Conservation (phyloP, 805 yeast genomes). For the Wickerhamomyces strasburgensis region DNA sequence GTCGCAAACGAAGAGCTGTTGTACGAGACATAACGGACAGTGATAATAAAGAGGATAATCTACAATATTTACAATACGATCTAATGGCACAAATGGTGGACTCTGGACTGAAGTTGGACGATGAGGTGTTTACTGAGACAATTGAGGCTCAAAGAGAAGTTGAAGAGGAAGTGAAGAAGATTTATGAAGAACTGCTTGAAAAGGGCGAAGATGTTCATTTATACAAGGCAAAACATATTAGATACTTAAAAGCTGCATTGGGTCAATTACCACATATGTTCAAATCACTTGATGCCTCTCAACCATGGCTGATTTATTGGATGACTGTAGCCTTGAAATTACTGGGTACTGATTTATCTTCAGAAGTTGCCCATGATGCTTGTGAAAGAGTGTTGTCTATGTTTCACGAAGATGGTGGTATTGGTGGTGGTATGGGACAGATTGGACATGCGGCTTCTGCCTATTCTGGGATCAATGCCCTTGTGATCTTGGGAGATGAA, state of each 20-base stretch:
- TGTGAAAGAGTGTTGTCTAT: conserved; percentile 27
- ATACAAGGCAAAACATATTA: conserved; percentile 14
- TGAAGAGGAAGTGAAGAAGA: conserved; percentile 25
- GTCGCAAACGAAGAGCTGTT: conserved; percentile 1
- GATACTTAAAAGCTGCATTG: conserved; percentile 16
- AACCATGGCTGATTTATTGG: conserved; percentile 92
- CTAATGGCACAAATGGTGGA: conserved; percentile 14
- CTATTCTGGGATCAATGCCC: conserved; percentile 67
- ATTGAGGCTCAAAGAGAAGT: conserved; percentile 30
- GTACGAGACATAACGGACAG: conserved; percentile 5
- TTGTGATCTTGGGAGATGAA: conserved; percentile 48
- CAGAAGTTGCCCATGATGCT: conserved; percentile 27
- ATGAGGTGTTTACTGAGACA: conserved; percentile 33
- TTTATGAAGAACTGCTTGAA: conserved; percentile 27
- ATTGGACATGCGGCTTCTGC: conserved; percentile 79
- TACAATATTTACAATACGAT: conserved; percentile 9
- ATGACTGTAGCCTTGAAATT: conserved; percentile 48
- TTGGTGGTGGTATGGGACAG: conserved; percentile 84
- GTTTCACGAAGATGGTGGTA: conserved; percentile 49
- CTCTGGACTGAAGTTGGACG: conserved; percentile 17
- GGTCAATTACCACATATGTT: conserved; percentile 20
- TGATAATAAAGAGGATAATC: conserved; percentile 1
- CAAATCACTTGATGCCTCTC: conserved; percentile 74
- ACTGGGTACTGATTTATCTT: conserved; percentile 30
- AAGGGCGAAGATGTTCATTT: conserved; percentile 16